Base-by-base conservation (phyloP, 2,329 filamentous ascomycete genomes). In the Juglanconis juglandina region DNA sequence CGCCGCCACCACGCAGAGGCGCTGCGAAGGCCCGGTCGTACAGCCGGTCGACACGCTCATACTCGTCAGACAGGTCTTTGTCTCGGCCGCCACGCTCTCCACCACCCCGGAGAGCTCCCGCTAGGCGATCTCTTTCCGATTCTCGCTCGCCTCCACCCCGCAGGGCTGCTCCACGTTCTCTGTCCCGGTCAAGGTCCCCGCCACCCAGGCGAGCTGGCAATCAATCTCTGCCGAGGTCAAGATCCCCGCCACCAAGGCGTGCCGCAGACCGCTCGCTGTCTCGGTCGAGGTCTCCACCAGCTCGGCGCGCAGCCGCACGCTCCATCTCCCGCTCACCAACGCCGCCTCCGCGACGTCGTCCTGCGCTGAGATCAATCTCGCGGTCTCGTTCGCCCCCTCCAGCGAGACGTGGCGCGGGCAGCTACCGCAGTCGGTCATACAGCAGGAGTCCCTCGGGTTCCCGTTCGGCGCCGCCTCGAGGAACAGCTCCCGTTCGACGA, bases 1-100 rank as follows among this genome's bases (percentile, higher is more conserved):
- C 60, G 13, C 62, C 60, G 10, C 56, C 62, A 4, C 53, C 57
- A 14, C 47, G 53, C 13, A 47, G 62, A 11, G 41, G 44, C 13
- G 34, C 50, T 10, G 59, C 56, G 5, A 58, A 56, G 34, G 56
- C 37, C 42, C 59, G 62, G 11, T 62, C 59, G 7, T 55, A 32
- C 60, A 64, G 62, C 32, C 62, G 52, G 30, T 64, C 62, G 2
- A 57, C 56, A 17, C 60, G 62, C 6, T 64, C 60, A 1, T 62
- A 52, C 51, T 64, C 62, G 14, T 59, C 62, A 24, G 60, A 56
- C 4, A 33, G 62, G 14, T 62, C 59, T 5, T n/a, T 54, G 33
- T 61, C 59, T 14, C 14, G 49, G 24, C 53, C 62, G 3, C 17
- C 17, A 17, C 62, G 55, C 35, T 60, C 62, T 2, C 60, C 62